phyloP scores from a whole-genome alignment of 768 basidiomycete genomes.

The Termitomyces heimii region DNA sequence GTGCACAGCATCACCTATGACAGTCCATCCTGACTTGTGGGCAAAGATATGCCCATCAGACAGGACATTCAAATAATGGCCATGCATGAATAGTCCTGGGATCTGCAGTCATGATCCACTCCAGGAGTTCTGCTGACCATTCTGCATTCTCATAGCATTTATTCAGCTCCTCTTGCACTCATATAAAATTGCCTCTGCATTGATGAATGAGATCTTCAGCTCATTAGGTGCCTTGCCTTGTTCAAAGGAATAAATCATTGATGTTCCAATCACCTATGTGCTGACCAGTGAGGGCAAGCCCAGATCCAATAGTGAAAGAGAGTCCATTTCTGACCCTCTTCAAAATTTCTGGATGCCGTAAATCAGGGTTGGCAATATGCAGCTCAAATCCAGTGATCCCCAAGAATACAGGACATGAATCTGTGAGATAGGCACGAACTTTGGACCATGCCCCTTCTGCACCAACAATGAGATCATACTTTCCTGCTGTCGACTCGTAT shows the following conservation, averaged over 20 bases:
- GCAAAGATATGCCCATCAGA: constrained; percentile 9
- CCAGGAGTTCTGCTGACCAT: constrained; percentile 3
- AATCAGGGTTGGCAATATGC: constrained; percentile 8
- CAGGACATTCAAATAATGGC: constrained; percentile 9
- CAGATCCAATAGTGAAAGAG: constrained; percentile 13
- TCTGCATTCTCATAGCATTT: constrained; percentile 5
- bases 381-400: constrained; percentile 19
- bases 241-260: constrained; percentile 7
- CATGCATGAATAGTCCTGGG: constrained; percentile 6
- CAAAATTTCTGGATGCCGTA: constrained; percentile 16
- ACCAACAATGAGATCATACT: constrained; percentile 20
- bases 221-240: not conserved
- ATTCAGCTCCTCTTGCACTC: not conserved
- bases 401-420: constrained; percentile 23
- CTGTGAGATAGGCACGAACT: constrained; percentile 25
- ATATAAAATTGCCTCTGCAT: constrained; percentile 1
- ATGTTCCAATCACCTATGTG: constrained; percentile 7
- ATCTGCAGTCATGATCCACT: constrained; percentile 6
- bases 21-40: constrained; percentile 12
- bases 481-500: constrained; percentile 2
- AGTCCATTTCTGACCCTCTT: constrained; percentile 22
- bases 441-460: constrained; percentile 33
- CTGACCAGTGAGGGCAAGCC: constrained; percentile 4
- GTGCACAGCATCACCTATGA: constrained; percentile 21
- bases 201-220: not conserved